Conservation (phyloP, 176 grass and related monocot species). For the Dendrocalamus sinicus region DNA sequence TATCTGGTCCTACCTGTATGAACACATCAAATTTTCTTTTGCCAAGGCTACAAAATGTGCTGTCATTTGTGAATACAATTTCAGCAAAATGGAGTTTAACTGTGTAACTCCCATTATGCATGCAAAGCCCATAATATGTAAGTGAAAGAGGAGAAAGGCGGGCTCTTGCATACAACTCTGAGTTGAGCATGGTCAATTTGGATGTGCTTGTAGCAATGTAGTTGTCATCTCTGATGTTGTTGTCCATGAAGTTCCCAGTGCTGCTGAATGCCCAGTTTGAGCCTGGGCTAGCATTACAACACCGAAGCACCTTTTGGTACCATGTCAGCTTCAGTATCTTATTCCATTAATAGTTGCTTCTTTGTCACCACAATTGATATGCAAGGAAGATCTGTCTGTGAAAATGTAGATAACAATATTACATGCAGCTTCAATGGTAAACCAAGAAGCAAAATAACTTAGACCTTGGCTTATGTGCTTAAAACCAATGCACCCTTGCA, state of each 20-base stretch:
- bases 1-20: slow-evolving; percentile 72
- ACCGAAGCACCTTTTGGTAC: slow-evolving; percentile 65
- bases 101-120: slow-evolving; percentile 79
- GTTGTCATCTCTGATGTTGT: slow-evolving; percentile 70
- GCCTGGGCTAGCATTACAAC: slow-evolving; percentile 52
- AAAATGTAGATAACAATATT: slow-evolving; percentile 7
- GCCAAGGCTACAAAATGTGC: slow-evolving; percentile 83
- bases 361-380: slow-evolving; percentile 92
- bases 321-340: slow-evolving; percentile 77
- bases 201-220: slow-evolving; percentile 68
- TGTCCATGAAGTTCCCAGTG: slow-evolving; percentile 88
- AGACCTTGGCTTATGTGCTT: slow-evolving; percentile 10
- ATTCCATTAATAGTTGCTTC: slow-evolving; percentile 57
- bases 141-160: slow-evolving; percentile 90
- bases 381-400: slow-evolving; percentile 63
- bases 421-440: slow-evolving; percentile 31
- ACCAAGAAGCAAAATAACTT: slow-evolving; percentile 22
- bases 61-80: slow-evolving; percentile 78
- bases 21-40: slow-evolving; percentile 90
- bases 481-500: background rate
- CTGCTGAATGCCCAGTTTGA: slow-evolving; percentile 96
- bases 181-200: slow-evolving; percentile 56
- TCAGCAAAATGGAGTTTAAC: slow-evolving; percentile 84
- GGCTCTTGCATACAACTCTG: slow-evolving; percentile 73
- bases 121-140: slow-evolving; percentile 90